Percentiles rank a stretch among this genome's conserved stretches.
phyloP scores from a whole-genome alignment of 257 asterid genomes.

The Solanum sejunctum region DNA sequence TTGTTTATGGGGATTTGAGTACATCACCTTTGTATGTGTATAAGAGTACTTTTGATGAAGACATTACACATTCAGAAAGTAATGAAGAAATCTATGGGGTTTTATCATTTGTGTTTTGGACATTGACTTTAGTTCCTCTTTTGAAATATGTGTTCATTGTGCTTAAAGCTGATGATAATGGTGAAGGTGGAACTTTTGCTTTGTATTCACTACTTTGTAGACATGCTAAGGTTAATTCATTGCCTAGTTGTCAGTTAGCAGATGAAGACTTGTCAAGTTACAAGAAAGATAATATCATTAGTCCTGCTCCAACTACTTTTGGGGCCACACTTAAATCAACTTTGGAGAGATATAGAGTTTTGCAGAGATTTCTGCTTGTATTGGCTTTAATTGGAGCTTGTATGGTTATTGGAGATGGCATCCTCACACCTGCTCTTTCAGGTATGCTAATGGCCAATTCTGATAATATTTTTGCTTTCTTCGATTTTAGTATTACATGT shows the following conservation, averaged over 20 bases:
- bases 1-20: conserved; percentile 92
- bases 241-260: conserved; percentile 70
- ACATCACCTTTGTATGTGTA: conserved; percentile 81
- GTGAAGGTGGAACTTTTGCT: conserved; percentile 96
- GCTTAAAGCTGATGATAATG: conserved; percentile 87
- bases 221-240: conserved; percentile 64
- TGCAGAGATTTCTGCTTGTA: conserved; percentile 61
- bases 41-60: conserved; percentile 84
- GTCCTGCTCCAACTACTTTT: conserved; percentile 45
- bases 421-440: conserved; percentile 75
- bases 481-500: background rate
- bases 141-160: conserved; percentile 79
- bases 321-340: conserved; percentile 60
- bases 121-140: conserved; percentile 68
- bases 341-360: conserved; percentile 54
- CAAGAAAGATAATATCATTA: conserved; percentile 42
- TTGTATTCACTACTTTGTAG: conserved; percentile 72
- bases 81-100: conserved; percentile 87
- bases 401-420: conserved; percentile 97
- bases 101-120: conserved; percentile 76
- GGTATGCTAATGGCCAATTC: conserved; percentile 21
- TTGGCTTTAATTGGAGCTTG: conserved; percentile 90
- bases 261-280: conserved; percentile 70
- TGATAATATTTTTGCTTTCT: background rate
- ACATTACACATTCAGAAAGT: conserved; percentile 56